Base-by-base conservation (phyloP, 2,329 filamentous ascomycete species). In the Sordariomycetes sp. region DNA sequence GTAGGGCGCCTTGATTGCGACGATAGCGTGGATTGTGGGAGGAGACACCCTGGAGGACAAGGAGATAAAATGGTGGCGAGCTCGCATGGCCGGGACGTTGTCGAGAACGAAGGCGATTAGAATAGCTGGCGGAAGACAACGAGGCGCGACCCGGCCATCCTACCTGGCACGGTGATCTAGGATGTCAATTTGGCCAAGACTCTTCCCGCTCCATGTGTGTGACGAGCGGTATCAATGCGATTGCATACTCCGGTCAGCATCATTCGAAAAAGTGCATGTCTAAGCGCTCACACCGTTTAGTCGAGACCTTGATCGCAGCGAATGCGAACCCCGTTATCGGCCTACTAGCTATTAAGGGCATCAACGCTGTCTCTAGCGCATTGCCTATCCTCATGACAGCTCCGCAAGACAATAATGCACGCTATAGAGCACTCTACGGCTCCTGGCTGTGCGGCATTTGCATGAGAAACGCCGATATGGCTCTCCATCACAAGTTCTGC, bases 401-500 rank as follows among this genome's bases (percentile, higher is more conserved):
- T 55, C 73, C 77, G 0, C 64, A 70, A 2, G 75, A 73, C 7
- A 60, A 66, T 40, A 67, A 72, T 4, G 80, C 81, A 2, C 76
- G 82, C 2, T 76, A 74, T 3, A 56, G 68, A 2, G 82, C 82
- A 16, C 75, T 81, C 1, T 85, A 86, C 64, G 84, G 83, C 24
- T 83, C 84, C 43, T 87, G 82, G 81, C 77, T 87, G 1, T 86
- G 82, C 63, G 82, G 82, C 35, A 77, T 74, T 25, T 84, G 80
- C 63, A 73, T 86, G 1, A 83, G 82, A 6, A 78, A 72, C 59
- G 79, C 82, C 2, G 77, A 77, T 57, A 86, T 87, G 81, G 77
- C 81, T 2, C 75, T 87, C 16, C 85, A 87, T 65, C 84, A 87
- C 69, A 88, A 87, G 66, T 76, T 88, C 1, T 86, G 83, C 69